Conservation (phyloP, 495 filamentous ascomycete species). For the Staphylotrichum longicolle region DNA sequence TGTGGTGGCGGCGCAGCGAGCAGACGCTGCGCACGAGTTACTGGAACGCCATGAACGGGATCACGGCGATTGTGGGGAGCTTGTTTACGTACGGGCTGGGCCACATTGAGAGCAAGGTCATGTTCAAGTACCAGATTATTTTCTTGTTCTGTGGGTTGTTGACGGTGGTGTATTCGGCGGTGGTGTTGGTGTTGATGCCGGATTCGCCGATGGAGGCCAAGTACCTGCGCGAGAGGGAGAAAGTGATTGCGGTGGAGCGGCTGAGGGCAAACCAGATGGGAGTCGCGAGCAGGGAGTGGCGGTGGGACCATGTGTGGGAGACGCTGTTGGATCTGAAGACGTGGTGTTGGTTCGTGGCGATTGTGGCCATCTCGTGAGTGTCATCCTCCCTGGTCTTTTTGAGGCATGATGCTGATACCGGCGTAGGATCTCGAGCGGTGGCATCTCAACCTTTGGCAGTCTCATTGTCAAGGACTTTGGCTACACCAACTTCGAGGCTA, state of each 20-base stretch:
- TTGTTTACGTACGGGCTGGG: conserved; percentile 60
- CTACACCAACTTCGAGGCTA: conserved; percentile 57
- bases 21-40: conserved; percentile 51
- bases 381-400: background rate
- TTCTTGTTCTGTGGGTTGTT: conserved; percentile 54
- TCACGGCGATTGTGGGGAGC: conserved; percentile 48
- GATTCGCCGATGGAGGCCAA: conserved; percentile 60
- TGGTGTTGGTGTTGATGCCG: conserved; percentile 50
- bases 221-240: conserved; percentile 58
- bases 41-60: conserved; percentile 54
- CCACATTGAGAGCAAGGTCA: conserved; percentile 51
- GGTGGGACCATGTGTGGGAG: conserved; percentile 55
- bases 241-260: conserved; percentile 58
- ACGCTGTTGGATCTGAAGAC: conserved; percentile 63
- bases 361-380: conserved; percentile 46
- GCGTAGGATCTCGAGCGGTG: conserved; percentile 42
- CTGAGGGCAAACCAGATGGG: conserved; percentile 49
- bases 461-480: conserved; percentile 63
- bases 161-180: conserved; percentile 43
- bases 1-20: conserved; percentile 54
- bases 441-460: conserved; percentile 63
- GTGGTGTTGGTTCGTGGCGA: conserved; percentile 60
- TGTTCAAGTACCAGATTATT: conserved; percentile 60
- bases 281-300: conserved; percentile 43
- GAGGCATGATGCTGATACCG: conserved; percentile 7